These are phyloP conservation scores for Brassica napus DNA, from an alignment of 345 rosid species.

Conservation along the genomic window DNA sequence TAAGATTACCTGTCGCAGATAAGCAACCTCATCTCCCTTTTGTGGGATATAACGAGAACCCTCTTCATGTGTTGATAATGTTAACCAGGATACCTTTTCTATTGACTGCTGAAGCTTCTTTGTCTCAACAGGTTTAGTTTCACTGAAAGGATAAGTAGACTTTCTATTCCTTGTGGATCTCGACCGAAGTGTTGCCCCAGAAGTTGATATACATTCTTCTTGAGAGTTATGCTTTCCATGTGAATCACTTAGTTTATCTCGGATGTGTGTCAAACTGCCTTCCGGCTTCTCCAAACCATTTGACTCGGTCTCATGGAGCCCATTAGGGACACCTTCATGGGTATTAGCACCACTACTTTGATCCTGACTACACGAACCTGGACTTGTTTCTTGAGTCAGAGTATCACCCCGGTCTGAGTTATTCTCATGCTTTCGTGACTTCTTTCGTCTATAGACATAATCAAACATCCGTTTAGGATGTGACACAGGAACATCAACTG, in stretches of 20 bases:
- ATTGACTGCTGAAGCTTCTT: constrained; percentile 53
- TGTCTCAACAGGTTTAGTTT: constrained; percentile 53
- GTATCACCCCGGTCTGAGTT: constrained; percentile 39
- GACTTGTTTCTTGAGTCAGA: constrained; percentile 48
- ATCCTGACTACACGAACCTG: constrained; percentile 46
- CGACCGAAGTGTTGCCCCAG: constrained; percentile 62
- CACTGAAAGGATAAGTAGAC: constrained; percentile 59
- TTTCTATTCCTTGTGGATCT: constrained; percentile 89
- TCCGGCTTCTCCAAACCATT: constrained; percentile 40
- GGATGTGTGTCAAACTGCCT: constrained; percentile 38
- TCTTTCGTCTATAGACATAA: constrained; percentile 81
- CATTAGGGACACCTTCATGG: constrained; percentile 46
- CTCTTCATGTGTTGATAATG: constrained; percentile 78
- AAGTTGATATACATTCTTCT: constrained; percentile 68
- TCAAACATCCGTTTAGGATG: constrained; percentile 64
- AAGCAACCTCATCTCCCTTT: constrained; percentile 79
- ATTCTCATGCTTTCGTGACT: constrained; percentile 51
- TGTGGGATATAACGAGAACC: constrained; percentile 95
- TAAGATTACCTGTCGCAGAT: constrained; percentile 76
- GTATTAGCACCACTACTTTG: constrained; percentile 39
- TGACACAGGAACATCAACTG: constrained; percentile 30
- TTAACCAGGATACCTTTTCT: constrained; percentile 77
- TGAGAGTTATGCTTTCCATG: constrained; percentile 48
- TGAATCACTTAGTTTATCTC: constrained; percentile 41
- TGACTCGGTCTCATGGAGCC: constrained; percentile 40